A percentile compares a stretch with the other conserved stretches of the same genome.
phyloP scores from a whole-genome alignment of 1,284 basidiomycete genomes.

The Moesziomyces antarcticus region DNA sequence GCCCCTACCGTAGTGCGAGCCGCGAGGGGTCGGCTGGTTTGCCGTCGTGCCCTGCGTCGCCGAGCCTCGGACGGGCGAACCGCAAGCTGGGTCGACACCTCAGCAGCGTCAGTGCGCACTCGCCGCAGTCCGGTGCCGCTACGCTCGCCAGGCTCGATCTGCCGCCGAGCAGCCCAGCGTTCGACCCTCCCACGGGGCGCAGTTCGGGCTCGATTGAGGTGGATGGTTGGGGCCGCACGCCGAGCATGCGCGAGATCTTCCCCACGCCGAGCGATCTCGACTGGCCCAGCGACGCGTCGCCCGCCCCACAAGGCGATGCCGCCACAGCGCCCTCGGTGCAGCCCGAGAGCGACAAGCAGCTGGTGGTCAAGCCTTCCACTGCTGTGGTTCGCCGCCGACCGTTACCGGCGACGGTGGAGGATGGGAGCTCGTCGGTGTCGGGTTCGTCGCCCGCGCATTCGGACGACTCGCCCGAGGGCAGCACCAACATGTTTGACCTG shows the following conservation, averaged over 20 bases:
- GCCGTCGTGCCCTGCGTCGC: constrained; percentile 36
- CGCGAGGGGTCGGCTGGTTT: constrained; percentile 36
- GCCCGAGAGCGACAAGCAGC: constrained; percentile 4
- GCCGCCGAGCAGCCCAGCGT: constrained; percentile 37
- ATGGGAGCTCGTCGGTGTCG: constrained; percentile 53
- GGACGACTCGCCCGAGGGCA: constrained; percentile 28
- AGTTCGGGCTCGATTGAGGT: constrained; percentile 25
- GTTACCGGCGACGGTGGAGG: constrained; percentile 64
- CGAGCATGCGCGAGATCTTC: constrained; percentile 53
- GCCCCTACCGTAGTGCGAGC: constrained; percentile 26
- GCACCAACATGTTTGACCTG: constrained; percentile 50
- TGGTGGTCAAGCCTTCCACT: constrained; percentile 1
- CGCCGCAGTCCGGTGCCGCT: constrained; percentile 13
- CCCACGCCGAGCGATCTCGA: constrained; percentile 51
- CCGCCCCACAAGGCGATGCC: not conserved
- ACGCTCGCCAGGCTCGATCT: constrained; percentile 38
- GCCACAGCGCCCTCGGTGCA: not conserved
- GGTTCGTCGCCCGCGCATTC: constrained; percentile 40
- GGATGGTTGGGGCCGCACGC: constrained; percentile 48
- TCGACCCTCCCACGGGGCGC: constrained; percentile 41
- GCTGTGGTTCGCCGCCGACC: constrained; percentile 39
- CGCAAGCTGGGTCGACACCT: constrained; percentile 33
- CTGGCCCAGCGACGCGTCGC: constrained; percentile 31
- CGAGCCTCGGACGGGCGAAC: constrained; percentile 21
- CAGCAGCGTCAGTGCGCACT: constrained; percentile 20